Evolutionary conservation across 768 basidiomycete genomes (phyloP).

Genomic region (Roridomyces roridus): DNA sequence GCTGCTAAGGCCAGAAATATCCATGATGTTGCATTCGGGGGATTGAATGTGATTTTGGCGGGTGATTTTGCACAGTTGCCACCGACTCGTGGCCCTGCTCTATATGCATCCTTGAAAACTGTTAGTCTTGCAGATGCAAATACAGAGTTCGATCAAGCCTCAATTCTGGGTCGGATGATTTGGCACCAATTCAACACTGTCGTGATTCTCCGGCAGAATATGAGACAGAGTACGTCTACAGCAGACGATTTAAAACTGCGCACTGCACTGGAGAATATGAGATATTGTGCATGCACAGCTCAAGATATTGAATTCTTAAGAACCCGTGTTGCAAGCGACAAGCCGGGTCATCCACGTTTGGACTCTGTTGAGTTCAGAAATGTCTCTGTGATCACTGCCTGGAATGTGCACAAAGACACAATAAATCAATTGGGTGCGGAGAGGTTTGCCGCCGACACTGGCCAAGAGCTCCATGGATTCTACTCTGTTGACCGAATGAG

Average conservation of each 20-base stretch:
- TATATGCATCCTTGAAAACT: background rate
- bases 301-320: constrained; percentile 44
- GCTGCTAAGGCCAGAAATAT: constrained; percentile 14
- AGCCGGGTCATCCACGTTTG: constrained; percentile 15
- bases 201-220: constrained; percentile 41
- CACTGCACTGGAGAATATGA: constrained; percentile 41
- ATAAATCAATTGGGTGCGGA: constrained; percentile 38
- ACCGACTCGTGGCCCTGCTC: constrained; percentile 18
- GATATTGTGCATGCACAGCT: constrained; percentile 43
- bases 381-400: constrained; percentile 44
- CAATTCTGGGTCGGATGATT: background rate
- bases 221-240: constrained; percentile 29
- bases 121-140: background rate
- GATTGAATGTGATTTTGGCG: constrained; percentile 37
- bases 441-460: constrained; percentile 41
- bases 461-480: constrained; percentile 29
- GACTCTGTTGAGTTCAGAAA: constrained; percentile 30
- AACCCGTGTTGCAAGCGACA: constrained; percentile 26
- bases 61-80: constrained; percentile 44
- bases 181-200: constrained; percentile 42
- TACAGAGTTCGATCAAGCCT: background rate
- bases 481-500: constrained; percentile 20
- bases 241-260: constrained; percentile 33
- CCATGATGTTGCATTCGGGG: constrained; percentile 28
- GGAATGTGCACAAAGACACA: constrained; percentile 42